These are phyloP conservation scores for Chionographis japonica DNA, from an alignment of 106 monocot species.

Conservation along the genomic window DNA sequence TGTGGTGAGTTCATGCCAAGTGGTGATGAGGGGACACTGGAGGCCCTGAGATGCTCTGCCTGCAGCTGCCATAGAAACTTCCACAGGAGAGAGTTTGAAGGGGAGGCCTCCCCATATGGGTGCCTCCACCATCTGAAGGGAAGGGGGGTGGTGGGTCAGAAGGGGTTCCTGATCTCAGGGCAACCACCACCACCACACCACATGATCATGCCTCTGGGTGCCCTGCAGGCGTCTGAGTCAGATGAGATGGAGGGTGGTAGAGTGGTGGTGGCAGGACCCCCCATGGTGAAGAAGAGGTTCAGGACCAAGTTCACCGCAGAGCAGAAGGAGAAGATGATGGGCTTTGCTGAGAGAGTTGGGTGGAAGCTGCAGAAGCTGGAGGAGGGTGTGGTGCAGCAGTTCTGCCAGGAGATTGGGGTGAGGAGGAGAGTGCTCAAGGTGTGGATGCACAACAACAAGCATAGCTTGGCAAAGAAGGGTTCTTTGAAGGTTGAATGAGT, in stretches of 20 bases:
- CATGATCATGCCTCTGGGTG: constrained; percentile 5
- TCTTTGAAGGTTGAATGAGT: constrained; percentile 13
- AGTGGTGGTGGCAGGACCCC: background rate
- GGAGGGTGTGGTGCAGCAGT: constrained; percentile 21
- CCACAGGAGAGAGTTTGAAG: constrained; percentile 43
- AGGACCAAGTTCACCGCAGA: constrained; percentile 36
- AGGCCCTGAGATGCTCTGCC: constrained; percentile 48
- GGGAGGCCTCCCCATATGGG: constrained; percentile 16
- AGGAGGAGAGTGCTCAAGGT: constrained; percentile 74
- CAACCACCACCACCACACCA: constrained; percentile 1
- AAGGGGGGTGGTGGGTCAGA: constrained; percentile 18
- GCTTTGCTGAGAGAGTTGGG: constrained; percentile 25
- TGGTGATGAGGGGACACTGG: constrained; percentile 45
- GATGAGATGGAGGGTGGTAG: constrained; percentile 14
- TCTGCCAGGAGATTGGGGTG: constrained; percentile 56
- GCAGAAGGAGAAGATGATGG: constrained; percentile 42
- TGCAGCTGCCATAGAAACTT: constrained; percentile 51
- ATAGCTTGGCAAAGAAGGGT: constrained; percentile 20
- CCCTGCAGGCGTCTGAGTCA: constrained; percentile 15
- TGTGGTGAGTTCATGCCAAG: constrained; percentile 62
- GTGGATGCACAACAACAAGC: constrained; percentile 97
- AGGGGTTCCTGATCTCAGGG: constrained; percentile 24
- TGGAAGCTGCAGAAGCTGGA: constrained; percentile 34
- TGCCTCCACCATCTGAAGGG: constrained; percentile 11
- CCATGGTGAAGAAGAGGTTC: constrained; percentile 26